These are phyloP conservation scores for Pterulicium gracile DNA, from an alignment of 1,284 basidiomycete species.

Conservation along the genomic window DNA sequence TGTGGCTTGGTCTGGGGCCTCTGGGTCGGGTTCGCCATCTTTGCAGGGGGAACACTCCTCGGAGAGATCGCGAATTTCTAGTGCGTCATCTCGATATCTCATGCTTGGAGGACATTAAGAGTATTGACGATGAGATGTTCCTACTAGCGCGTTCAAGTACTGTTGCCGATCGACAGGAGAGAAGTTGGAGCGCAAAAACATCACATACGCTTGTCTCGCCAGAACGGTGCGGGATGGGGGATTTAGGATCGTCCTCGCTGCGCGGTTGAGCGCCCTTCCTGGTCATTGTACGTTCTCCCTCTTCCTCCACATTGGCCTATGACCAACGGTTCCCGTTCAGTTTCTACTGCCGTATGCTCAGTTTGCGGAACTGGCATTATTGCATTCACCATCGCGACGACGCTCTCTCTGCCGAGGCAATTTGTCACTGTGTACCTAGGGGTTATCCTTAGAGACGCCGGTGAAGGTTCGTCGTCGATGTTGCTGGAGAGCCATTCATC, in stretches of 20 bases:
- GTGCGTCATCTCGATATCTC: conserved; percentile 23
- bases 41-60: conserved; percentile 54
- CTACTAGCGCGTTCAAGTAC: conserved; percentile 51
- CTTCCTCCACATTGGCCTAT: neutral
- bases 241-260: conserved; percentile 65
- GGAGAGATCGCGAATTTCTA: conserved; percentile 67
- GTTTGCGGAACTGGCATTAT: conserved; percentile 71
- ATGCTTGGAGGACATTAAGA: too few relatives aligned
- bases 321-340: conserved; percentile 12
- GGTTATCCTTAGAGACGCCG: conserved; percentile 43
- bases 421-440: conserved; percentile 69
- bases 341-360: conserved; percentile 69
- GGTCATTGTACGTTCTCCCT: conserved; percentile 47
- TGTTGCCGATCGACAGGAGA: conserved; percentile 52
- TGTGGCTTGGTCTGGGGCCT: conserved; percentile 75
- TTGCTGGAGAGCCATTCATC: conserved; percentile 4
- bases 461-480: conserved; percentile 21
- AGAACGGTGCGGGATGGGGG: conserved; percentile 72
- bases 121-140: too few relatives aligned
- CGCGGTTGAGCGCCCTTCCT: conserved; percentile 72
- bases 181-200: conserved; percentile 60
- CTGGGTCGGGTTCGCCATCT: conserved; percentile 56
- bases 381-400: conserved; percentile 58
- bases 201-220: conserved; percentile 70
- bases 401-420: conserved; percentile 72